A percentile compares a stretch with the other conserved stretches of the same genome.
phyloP scores from a whole-genome alignment of 140 eudicot species.

The Oenanthe javanica region DNA sequence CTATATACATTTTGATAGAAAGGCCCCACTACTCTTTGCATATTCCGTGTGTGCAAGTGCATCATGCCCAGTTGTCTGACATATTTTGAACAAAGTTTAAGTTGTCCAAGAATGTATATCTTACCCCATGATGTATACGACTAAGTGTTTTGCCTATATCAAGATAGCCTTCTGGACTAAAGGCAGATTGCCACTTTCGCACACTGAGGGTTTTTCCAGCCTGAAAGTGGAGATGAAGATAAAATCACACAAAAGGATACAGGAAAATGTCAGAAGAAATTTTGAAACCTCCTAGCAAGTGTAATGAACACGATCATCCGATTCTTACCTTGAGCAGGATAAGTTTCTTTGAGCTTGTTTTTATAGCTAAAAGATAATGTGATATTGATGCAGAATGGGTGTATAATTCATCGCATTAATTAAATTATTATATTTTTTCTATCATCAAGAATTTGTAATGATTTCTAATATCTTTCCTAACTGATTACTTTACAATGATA shows the following conservation, averaged over 20 bases:
- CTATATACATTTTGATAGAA: neutral
- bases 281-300: neutral
- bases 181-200: constrained; percentile 85
- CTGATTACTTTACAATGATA: neutral
- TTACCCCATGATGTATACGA: constrained; percentile 80
- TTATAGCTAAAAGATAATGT: neutral
- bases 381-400: neutral
- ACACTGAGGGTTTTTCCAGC: constrained; percentile 81
- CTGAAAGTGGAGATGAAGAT: constrained; percentile 28
- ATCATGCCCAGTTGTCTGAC: neutral
- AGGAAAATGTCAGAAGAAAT: neutral
- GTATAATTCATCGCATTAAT: neutral
- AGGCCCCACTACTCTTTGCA: neutral
- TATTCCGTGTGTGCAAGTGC: neutral
- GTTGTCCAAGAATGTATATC: constrained; percentile 8
- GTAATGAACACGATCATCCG: neutral
- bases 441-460: neutral
- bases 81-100: neutral
- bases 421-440: neutral
- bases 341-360: neutral
- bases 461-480: neutral
- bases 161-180: constrained; percentile 66
- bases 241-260: neutral
- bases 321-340: constrained; percentile 3
- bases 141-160: constrained; percentile 79